Evolutionary conservation across 257 asterid genomes (phyloP).

Genomic region (Petunia axillaris): DNA sequence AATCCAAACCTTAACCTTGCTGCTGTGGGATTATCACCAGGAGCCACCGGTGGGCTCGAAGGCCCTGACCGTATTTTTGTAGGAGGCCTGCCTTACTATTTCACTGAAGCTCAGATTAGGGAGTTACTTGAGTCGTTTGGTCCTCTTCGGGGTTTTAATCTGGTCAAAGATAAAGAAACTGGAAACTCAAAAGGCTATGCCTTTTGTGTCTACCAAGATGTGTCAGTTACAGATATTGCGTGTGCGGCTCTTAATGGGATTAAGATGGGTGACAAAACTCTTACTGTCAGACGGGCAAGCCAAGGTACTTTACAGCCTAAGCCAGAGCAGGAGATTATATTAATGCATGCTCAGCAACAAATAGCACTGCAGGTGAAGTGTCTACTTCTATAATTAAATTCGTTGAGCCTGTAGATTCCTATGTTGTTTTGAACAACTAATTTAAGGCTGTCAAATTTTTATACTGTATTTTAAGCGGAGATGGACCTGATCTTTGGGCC

Average conservation of each 20-base stretch:
- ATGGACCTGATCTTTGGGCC: neutral
- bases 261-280: constrained; percentile 97
- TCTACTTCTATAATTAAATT: neutral
- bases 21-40: constrained; percentile 93
- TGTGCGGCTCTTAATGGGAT: constrained; percentile 99
- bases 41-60: constrained; percentile 93
- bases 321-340: constrained; percentile 93
- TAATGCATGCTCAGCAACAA: constrained; percentile 95
- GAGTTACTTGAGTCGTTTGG: constrained; percentile 99
- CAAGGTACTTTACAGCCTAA: constrained; percentile 85
- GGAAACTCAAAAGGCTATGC: constrained; percentile 99
- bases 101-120: constrained; percentile 89
- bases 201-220: constrained; percentile 90
- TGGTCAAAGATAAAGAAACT: constrained; percentile 96
- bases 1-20: constrained; percentile 81
- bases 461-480: neutral
- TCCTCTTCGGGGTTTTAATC: constrained; percentile 89
- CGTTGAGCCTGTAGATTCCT: neutral
- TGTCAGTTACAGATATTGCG: constrained; percentile 95
- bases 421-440: neutral
- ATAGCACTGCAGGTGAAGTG: constrained; percentile 78
- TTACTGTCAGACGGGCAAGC: constrained; percentile 95
- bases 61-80: constrained; percentile 97
- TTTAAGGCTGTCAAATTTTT: neutral
- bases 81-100: constrained; percentile 96